phyloP scores from a whole-genome alignment of 2,329 filamentous ascomycete species.

The Pezicula radicicola region DNA sequence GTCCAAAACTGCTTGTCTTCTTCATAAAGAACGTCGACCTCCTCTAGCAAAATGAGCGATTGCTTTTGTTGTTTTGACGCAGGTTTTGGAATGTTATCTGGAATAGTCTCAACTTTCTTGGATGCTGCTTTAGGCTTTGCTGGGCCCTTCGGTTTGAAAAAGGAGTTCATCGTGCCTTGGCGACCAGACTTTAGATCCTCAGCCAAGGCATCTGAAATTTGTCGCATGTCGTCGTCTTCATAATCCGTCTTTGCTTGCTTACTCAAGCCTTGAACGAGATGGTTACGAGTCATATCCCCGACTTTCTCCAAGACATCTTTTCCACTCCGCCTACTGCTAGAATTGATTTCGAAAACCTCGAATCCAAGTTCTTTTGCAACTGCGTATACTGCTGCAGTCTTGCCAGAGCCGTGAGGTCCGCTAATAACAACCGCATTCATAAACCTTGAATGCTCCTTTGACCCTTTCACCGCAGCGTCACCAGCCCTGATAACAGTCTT shows the following conservation, averaged over 20 bases:
- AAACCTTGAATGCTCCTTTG: slow-evolving; percentile 46
- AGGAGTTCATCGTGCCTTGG: slow-evolving; percentile 76
- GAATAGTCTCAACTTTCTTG: slow-evolving; percentile 21
- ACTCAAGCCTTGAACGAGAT: slow-evolving; percentile 67
- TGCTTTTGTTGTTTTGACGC: slow-evolving; percentile 66
- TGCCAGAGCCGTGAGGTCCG: slow-evolving; percentile 86
- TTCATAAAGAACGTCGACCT: slow-evolving; percentile 90
- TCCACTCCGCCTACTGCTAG: slow-evolving; percentile 77
- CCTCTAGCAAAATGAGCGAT: slow-evolving; percentile 89
- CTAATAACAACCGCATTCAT: slow-evolving; percentile 84
- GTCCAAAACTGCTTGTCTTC: slow-evolving; percentile 96
- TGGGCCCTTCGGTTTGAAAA: slow-evolving; percentile 62
- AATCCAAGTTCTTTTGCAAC: slow-evolving; percentile 89
- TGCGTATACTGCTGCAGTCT: slow-evolving; percentile 89
- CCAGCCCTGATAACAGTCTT: slow-evolving; percentile 53
- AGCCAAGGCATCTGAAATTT: slow-evolving; percentile 41
- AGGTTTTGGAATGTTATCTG: slow-evolving; percentile 10
- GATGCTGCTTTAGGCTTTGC: slow-evolving; percentile 19
- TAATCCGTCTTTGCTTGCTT: slow-evolving; percentile 28
- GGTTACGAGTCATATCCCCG: slow-evolving; percentile 95
- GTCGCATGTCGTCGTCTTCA: slow-evolving; percentile 30
- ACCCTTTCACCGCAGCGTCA: slow-evolving; percentile 30
- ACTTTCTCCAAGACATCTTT: slow-evolving; percentile 89
- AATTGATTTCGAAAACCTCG: slow-evolving; percentile 92
- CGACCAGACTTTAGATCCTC: slow-evolving; percentile 64